phyloP scores from a whole-genome alignment of 306 rosid species.

The Malus fusca region DNA sequence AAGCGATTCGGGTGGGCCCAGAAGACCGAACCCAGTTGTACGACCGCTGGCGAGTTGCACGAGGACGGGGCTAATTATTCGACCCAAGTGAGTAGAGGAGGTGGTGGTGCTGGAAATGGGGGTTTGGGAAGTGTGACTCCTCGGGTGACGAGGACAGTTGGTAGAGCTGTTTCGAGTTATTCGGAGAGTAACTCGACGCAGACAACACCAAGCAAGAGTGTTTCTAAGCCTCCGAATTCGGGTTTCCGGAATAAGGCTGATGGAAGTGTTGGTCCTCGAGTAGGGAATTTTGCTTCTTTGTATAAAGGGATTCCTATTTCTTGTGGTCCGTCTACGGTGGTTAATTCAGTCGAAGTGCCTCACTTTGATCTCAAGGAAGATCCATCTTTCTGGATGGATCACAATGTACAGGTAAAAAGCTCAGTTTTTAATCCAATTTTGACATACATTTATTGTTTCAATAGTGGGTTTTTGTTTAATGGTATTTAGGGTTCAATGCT shows the following conservation, averaged over 20 bases:
- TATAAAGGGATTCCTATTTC: constrained; percentile 66
- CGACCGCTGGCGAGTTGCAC: constrained; percentile 19
- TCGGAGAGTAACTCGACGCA: constrained; percentile 71
- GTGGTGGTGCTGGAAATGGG: constrained; percentile 38
- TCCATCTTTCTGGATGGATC: constrained; percentile 92
- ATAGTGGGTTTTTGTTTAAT: background rate
- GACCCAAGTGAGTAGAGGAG: constrained; percentile 26
- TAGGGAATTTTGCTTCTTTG: constrained; percentile 54
- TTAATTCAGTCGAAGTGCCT: constrained; percentile 83
- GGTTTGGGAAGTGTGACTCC: constrained; percentile 53
- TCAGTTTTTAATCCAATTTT: background rate
- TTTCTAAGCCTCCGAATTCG: constrained; percentile 57
- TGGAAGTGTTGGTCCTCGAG: constrained; percentile 44
- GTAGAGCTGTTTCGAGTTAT: constrained; percentile 40
- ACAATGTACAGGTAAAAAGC: constrained; percentile 71
- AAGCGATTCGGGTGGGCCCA: constrained; percentile 67
- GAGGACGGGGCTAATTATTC: constrained; percentile 31
- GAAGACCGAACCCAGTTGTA: constrained; percentile 38
- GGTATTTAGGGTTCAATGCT: background rate
- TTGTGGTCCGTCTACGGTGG: constrained; percentile 39
- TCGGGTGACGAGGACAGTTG: constrained; percentile 34
- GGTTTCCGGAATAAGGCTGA: constrained; percentile 60
- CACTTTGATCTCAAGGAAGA: constrained; percentile 95
- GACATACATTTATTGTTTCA: background rate
- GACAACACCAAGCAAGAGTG: constrained; percentile 84